Percentiles rank a stretch among this genome's conserved stretches.
phyloP scores from a whole-genome alignment of 2,329 filamentous ascomycete species.

The Neoscytalidium dimidiatum region DNA sequence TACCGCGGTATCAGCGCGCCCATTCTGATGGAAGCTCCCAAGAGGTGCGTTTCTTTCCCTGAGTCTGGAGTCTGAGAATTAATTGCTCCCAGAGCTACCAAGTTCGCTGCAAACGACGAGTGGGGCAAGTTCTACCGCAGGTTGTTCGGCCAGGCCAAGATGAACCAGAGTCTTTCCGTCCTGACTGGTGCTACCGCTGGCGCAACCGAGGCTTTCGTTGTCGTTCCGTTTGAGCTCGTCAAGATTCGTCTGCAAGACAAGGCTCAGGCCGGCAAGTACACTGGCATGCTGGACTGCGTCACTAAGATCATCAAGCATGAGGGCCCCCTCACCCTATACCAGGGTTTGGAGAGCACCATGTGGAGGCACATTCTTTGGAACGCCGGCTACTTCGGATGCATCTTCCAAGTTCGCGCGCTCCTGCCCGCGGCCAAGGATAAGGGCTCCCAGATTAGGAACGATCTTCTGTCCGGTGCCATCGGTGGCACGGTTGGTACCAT shows the following conservation, averaged over 20 bases:
- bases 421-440: conserved; percentile 82
- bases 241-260: conserved; percentile 98
- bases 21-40: conserved; percentile 96
- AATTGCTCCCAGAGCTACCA: conserved; percentile 70
- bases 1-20: conserved; percentile 96
- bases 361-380: conserved; percentile 97
- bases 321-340: conserved; percentile 86
- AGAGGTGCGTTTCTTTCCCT: conserved; percentile 53
- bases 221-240: conserved; percentile 96
- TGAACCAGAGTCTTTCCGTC: conserved; percentile 88
- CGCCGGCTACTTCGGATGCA: conserved; percentile 95
- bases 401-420: conserved; percentile 90
- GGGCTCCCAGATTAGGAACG: conserved; percentile 78
- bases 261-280: conserved; percentile 86
- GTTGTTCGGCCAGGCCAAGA: conserved; percentile 79
- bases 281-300: conserved; percentile 77
- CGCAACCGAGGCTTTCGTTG: conserved; percentile 93
- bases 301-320: conserved; percentile 81
- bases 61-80: not conserved
- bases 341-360: conserved; percentile 92
- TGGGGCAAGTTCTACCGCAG: conserved; percentile 95
- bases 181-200: conserved; percentile 93
- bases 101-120: conserved; percentile 98
- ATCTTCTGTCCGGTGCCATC: conserved; percentile 80
- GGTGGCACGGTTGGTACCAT: conserved; percentile 91